Evolutionary conservation across 768 basidiomycete species (phyloP), one percentile per base, ranked within the genome.

Genomic region (Mrakia blollopis): DNA sequence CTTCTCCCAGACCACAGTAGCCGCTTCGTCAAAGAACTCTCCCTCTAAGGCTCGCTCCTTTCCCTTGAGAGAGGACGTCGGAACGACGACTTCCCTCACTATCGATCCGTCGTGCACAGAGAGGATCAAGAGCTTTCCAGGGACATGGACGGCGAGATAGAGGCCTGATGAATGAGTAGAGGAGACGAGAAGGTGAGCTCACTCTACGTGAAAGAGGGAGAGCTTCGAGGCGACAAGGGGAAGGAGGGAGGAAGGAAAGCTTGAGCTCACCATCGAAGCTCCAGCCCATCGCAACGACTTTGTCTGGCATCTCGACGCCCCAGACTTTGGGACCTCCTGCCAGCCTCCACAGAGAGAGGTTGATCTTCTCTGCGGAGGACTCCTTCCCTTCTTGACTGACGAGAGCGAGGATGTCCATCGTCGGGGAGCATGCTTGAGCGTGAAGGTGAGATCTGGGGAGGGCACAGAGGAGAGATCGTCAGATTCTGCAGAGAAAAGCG

Each of bases 361-460:
- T 70, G n/a, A 35, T 16, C 30, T 60, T 54, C 21, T 47, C n/a
- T 10, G 50, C 21, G 2, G 47, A 30, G 18, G 37, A 39, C 8
- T 44, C 57, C 57, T 61, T 60, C 18, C 67, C 39, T 25, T n/a
- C 25, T 18, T 70, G 69, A 14, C 30, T 54, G 52, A 77, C 52
- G 62, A 77, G 76, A 21, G 76, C 71, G 44, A 77, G 44, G 54
- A 77, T 52, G 41, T 77, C 76, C 76, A 77, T 77, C 37, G 71
- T 54, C 1, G 76, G 76, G 8, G 61, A 72, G 44, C 76, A 77
- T 28, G 76, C 76, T 44, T 73, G 61, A 4, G 72, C 61, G 37
- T 77, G 76, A 7, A 77, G 72, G 35, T 54, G n/a, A 44, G 39
- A 77, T 41, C 73, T 74, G 73, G 30, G 10, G n/a, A 23, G 30